Conservation (phyloP, 1,284 basidiomycete species). For the Fistulinella cinereoalba region DNA sequence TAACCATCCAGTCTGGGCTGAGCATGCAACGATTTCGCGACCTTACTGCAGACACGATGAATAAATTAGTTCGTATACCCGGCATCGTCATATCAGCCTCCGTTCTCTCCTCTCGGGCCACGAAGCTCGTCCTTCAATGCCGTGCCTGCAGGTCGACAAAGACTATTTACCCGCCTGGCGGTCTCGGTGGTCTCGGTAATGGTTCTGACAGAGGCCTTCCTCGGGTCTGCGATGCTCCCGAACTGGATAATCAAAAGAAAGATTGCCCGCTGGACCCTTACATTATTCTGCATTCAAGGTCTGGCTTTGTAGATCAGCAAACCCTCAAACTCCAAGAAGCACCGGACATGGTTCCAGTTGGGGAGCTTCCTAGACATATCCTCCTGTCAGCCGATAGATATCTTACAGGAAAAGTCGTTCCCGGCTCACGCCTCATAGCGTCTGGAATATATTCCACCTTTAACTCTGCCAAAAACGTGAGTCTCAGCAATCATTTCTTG, state of each 20-base stretch:
- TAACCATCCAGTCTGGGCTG: conserved; percentile 84
- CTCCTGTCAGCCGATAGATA: conserved; percentile 89
- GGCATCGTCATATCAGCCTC: conserved; percentile 99
- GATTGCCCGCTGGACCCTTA: conserved; percentile 97
- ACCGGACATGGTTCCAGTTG: conserved; percentile 99
- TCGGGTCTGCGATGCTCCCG: conserved; percentile 77
- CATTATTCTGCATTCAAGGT: conserved; percentile 94
- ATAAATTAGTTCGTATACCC: conserved; percentile 93
- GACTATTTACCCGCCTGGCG: conserved; percentile 75
- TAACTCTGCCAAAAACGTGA: conserved; percentile 77
- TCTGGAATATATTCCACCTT: conserved; percentile 98
- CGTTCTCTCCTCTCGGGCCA: conserved; percentile 89
- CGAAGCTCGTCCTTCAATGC: conserved; percentile 90
- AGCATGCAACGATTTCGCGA: conserved; percentile 95
- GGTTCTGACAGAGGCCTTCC: conserved; percentile 82
- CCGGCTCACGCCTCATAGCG: conserved; percentile 90
- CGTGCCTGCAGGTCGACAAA: conserved; percentile 87
- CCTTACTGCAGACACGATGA: conserved; percentile 89
- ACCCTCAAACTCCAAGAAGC: conserved; percentile 97
- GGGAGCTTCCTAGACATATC: conserved; percentile 96
- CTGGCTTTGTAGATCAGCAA: conserved; percentile 94
- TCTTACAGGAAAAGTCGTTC: conserved; percentile 88
- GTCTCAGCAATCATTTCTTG: conserved; percentile 27
- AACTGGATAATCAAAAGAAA: conserved; percentile 76
- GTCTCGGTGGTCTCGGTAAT: conserved; percentile 82